Conservation (phyloP, 164 flowering plant genomes). For the grape (Vitis vinifera) region DNA sequence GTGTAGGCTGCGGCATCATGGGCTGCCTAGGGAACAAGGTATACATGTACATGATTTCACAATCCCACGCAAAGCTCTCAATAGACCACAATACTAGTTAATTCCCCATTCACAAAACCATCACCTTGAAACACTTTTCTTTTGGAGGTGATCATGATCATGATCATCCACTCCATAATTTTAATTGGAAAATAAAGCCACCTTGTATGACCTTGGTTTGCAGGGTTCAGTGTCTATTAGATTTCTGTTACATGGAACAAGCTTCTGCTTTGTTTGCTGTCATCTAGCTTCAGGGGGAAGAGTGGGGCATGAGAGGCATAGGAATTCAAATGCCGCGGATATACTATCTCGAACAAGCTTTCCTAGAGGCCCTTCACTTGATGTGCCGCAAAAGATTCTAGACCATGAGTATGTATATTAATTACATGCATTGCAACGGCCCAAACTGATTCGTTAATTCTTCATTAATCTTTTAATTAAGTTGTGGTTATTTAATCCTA, state of each 20-base stretch:
- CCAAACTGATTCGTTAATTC: background rate
- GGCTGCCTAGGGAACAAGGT: constrained; percentile 86
- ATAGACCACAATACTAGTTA: no score
- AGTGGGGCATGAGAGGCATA: constrained; percentile 51
- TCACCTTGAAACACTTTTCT: no score
- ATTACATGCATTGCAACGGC: background rate
- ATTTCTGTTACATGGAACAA: constrained; percentile 59
- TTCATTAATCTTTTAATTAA: background rate
- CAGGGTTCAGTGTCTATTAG: constrained; percentile 81
- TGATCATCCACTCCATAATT: no score
- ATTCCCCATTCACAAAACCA: no score
- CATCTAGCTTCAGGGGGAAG: constrained; percentile 78
- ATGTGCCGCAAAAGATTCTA: constrained; percentile 56
- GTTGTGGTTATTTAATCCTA: background rate
- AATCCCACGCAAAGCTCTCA: no score
- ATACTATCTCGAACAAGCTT: constrained; percentile 58
- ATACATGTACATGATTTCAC: background rate
- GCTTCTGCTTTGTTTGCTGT: constrained; percentile 81
- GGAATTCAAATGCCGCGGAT: constrained; percentile 56
- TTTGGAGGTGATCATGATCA: no score
- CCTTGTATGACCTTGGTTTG: background rate
- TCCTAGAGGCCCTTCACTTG: constrained; percentile 46
- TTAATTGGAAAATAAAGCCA: no score
- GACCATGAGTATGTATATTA: constrained; percentile 63
- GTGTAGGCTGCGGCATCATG: constrained; percentile 82